Evolutionary conservation across 148 eudicot species (phyloP), one percentile per base, ranked within the genome.

Genomic region (Oxyria digyna): DNA sequence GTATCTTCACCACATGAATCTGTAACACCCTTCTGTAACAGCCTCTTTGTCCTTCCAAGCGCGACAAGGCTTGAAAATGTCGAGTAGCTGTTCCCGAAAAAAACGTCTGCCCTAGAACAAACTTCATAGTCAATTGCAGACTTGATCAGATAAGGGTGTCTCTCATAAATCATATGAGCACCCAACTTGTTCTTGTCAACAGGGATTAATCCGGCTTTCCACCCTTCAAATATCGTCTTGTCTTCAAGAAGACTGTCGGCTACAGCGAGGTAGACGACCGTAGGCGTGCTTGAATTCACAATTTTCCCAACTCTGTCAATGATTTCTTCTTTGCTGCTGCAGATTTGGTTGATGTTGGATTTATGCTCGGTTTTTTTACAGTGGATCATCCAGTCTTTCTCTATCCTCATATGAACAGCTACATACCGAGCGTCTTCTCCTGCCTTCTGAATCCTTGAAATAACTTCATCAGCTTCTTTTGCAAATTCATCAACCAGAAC

Each of bases 321-420:
- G 29, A 94, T 90, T 70, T 90, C 88, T 81, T 85, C 92, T 76
- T 88, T 90, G 64, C 96, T 85, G 70, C 97, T 94, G 73, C 99
- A 94, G 49, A 94, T 88, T 72, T 88, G 87, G 15, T 35, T 81
- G 15, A 84, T 74, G 32, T 85, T 85, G 41, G 74, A 82, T 75
- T 91, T 85, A 62, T 82, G 84, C 76, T 94, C 97, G 45, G 77
- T 42, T 27, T 94, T 94, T 78, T 85, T 90, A 72, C 99, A 94
- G 46, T 94, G 99, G 38, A 94, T 94, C 99, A 88, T 90, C 99
- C 99, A 90, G 48, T 94, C 99, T 75, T 76, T 90, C 77, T 94
- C 99, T 49, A 94, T 87, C 73, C 99, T 81, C 99, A 94, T 90
- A 74, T 94, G 99, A 50, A 94, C 96, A 3, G 99, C 97, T 73